Conservation (phyloP, 2,329 filamentous ascomycete genomes). For the Sclerotinia trifoliorum region DNA sequence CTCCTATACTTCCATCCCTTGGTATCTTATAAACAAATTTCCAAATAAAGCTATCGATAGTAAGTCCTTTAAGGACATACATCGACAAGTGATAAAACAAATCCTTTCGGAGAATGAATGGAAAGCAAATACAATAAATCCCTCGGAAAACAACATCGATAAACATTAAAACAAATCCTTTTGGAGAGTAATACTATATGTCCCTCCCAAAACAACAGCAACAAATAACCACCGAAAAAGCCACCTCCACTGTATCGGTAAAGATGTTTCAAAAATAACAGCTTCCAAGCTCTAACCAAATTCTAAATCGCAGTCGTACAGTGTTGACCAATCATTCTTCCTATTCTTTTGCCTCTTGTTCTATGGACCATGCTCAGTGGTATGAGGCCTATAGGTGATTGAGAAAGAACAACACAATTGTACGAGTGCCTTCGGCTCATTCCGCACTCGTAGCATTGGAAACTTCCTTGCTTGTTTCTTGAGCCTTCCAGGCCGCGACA, state of each 20-base stretch:
- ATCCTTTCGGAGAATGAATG: background rate
- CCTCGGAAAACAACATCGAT: background rate
- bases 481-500: too few species aligned
- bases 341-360: background rate
- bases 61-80: background rate
- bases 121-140: background rate
- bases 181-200: too few species aligned
- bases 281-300: background rate
- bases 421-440: background rate
- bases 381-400: background rate
- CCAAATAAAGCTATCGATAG: background rate
- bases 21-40: background rate
- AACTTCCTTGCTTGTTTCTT: too few species aligned
- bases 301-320: background rate
- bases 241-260: too few species aligned
- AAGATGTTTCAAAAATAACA: background rate
- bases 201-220: too few species aligned
- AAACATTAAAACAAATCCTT: background rate
- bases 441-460: too few species aligned
- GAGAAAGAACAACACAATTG: background rate
- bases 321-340: background rate
- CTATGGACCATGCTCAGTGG: background rate
- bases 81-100: background rate
- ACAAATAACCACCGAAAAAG: too few species aligned
- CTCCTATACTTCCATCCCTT: background rate